These are phyloP conservation scores for Daldinia sp. DNA, from an alignment of 2,329 filamentous ascomycete genomes.

Conservation along the genomic window DNA sequence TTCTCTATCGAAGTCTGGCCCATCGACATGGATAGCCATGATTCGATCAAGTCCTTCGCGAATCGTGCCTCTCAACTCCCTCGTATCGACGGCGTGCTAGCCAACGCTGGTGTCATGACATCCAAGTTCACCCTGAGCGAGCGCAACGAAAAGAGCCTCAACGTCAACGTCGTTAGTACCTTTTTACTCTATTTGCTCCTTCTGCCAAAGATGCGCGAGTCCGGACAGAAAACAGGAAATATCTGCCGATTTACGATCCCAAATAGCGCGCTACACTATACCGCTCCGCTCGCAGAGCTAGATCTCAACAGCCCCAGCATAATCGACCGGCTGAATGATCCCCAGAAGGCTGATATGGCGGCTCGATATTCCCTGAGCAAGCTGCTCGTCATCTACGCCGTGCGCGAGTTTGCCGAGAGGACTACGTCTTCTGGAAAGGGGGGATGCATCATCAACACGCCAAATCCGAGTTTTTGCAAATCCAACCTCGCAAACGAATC, in stretches of 20 bases:
- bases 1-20: constrained; percentile 53
- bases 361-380: constrained; percentile 47
- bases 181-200: constrained; percentile 54
- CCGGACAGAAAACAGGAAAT: constrained; percentile 21
- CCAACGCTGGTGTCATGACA: constrained; percentile 51
- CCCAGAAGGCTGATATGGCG: constrained; percentile 41
- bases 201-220: constrained; percentile 47
- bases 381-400: constrained; percentile 44
- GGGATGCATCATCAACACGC: constrained; percentile 49
- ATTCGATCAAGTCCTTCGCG: constrained; percentile 51
- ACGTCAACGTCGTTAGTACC: constrained; percentile 58
- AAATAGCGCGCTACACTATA: background rate
- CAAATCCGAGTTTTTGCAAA: constrained; percentile 54
- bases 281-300: constrained; percentile 40
- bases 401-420: constrained; percentile 44
- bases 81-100: constrained; percentile 54
- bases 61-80: constrained; percentile 45
- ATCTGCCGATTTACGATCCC: constrained; percentile 13
- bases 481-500: constrained; percentile 43
- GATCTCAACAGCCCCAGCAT: constrained; percentile 31
- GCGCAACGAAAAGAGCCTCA: constrained; percentile 54
- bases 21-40: constrained; percentile 53
- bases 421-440: constrained; percentile 13
- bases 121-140: constrained; percentile 41
- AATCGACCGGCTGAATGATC: constrained; percentile 46